Base-by-base conservation (phyloP, 1,139 yeast genomes). In the Geotrichum candidum region DNA sequence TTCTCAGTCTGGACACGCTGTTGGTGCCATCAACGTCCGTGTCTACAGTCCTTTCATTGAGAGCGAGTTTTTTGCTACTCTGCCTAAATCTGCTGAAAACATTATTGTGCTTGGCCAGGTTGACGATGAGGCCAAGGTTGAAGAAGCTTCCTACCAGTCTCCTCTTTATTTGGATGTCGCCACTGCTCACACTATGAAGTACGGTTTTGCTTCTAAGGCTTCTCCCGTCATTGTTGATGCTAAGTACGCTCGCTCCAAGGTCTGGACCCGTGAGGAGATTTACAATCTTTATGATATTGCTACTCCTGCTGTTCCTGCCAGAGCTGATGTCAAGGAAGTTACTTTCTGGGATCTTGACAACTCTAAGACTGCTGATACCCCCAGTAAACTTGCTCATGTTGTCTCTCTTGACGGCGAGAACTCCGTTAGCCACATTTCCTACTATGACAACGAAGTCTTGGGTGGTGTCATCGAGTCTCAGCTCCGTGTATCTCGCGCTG, bases 381-480 rank as follows among this genome's bases (percentile, higher is more conserved):
- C 91, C 31, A 80, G 85, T 56, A 84, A 84, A 68, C 76, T 92
- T 64, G 88, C 94, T 0, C 87, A 86, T 65, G 80, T 91, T 25
- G 80, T 90, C 66, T 85, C 96, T 2, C 79, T 88, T 70, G 90
- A 86, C 69, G 82, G 83, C 64, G 72, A 79, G 61, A 79, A 83
- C 64, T 72, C 76, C 41, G 81, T 89, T 65, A 76, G 81, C 63
- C 81, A 83, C 72, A 80, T 88, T 73, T 82, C 86, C 61, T 83
- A 82, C 69, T 90, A 78, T 69, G 96, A 92, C 73, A 90, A 89
- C 72, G 75, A 81, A 33, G 76, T 83, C 29, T 82, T 82, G 55
- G 95, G 94, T 51, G 97, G 97, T 65, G 73, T 84, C n/a, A 85
- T 87, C 73, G 90, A 88, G 73, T 82, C 92, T n/a, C 92, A 88